These are phyloP conservation scores for Cryptococcus wingfieldii DNA, from an alignment of 1,284 basidiomycete genomes.

Conservation along the genomic window DNA sequence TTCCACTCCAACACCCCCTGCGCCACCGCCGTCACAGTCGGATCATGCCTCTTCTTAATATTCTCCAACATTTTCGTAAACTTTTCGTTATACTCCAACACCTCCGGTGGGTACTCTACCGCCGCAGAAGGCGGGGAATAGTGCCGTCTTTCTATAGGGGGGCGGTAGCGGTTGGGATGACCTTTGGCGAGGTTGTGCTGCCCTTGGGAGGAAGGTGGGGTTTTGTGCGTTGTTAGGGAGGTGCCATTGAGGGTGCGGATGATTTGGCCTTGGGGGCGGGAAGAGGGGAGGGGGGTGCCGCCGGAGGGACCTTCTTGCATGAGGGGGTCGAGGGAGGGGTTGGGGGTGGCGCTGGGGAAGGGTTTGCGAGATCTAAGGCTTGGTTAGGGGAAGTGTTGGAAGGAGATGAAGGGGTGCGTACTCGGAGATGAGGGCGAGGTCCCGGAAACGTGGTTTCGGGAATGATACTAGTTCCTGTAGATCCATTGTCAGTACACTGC, in stretches of 20 bases:
- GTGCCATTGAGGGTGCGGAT: neutral
- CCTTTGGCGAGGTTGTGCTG: constrained; percentile 10
- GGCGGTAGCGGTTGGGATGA: constrained; percentile 21
- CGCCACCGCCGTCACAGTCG: constrained; percentile 93
- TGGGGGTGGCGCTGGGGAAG: constrained; percentile 41
- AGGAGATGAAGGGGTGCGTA: constrained; percentile 1
- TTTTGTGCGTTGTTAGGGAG: constrained; percentile 1
- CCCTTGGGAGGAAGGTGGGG: neutral
- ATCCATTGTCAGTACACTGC: too few species aligned
- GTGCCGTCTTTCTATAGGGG: constrained; percentile 56
- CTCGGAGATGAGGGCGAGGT: constrained; percentile 57
- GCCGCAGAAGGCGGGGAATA: constrained; percentile 66
- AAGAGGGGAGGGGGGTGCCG: neutral
- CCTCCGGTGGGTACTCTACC: constrained; percentile 82
- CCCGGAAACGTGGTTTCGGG: constrained; percentile 63
- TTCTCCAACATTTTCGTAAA: constrained; percentile 84
- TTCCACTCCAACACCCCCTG: constrained; percentile 72
- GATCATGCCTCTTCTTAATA: constrained; percentile 94
- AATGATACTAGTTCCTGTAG: constrained; percentile 83
- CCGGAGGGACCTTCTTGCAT: constrained; percentile 41
- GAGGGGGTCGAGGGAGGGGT: constrained; percentile 46
- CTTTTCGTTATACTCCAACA: constrained; percentile 86
- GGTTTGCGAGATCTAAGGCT: constrained; percentile 1
- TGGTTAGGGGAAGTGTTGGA: neutral
- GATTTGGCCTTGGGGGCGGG: neutral